These are phyloP conservation scores for Backusella parvicylindrica DNA, from an alignment of 192 early-diverging fungal species.

Conservation along the genomic window DNA sequence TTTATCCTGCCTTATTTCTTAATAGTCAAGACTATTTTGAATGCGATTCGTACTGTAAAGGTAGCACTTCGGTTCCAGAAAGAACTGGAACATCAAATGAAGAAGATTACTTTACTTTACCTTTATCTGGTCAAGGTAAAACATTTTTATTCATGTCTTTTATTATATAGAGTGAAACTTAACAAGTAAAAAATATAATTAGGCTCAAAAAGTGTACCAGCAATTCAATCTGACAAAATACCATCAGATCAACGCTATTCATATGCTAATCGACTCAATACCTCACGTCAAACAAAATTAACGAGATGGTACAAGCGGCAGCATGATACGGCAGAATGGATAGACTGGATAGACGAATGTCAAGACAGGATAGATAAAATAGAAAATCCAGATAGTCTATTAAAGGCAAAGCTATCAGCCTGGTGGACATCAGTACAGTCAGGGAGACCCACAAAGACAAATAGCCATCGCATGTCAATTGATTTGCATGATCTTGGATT, in stretches of 20 bases:
- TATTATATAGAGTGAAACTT: not conserved
- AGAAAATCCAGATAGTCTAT: not conserved
- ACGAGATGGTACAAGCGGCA: not conserved
- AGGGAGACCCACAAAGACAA: not conserved
- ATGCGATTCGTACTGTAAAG: not conserved
- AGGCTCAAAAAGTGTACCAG: not conserved
- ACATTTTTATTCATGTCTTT: not conserved
- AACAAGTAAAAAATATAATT: not conserved
- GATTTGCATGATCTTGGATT: slow-evolving; percentile 1
- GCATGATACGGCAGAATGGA: slow-evolving; percentile 8
- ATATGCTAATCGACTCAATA: not conserved
- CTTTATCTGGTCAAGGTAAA: not conserved
- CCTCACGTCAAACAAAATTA: slow-evolving; percentile 3
- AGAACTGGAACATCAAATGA: not conserved
- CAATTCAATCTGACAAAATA: not conserved
- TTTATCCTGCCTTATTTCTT: slow-evolving; percentile 17
- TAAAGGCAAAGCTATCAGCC: not conserved
- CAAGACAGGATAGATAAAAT: not conserved
- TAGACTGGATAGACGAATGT: slow-evolving; percentile 21
- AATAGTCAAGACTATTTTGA: not conserved
- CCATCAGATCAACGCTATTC: not conserved
- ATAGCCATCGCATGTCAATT: not conserved
- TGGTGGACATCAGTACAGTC: slow-evolving; percentile 5
- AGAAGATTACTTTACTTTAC: slow-evolving; percentile 7
- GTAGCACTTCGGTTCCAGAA: not conserved